Conservation (phyloP, 2,329 filamentous ascomycete species). For the Pyricularia grisea region DNA sequence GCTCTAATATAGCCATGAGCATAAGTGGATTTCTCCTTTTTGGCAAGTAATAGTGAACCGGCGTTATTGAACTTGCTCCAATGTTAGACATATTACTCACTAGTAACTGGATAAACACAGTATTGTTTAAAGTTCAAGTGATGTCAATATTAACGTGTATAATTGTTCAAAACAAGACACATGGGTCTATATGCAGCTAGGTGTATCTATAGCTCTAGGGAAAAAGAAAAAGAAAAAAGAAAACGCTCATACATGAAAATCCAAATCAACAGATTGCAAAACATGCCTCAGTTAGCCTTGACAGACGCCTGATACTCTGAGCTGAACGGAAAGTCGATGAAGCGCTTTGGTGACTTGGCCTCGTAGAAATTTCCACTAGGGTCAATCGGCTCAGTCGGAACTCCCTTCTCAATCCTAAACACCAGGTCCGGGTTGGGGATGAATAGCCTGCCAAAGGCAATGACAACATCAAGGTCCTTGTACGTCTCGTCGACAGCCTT, state of each 20-base stretch:
- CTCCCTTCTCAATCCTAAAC: conserved; percentile 25
- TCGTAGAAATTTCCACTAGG: conserved; percentile 27
- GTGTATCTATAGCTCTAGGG: too few relatives aligned
- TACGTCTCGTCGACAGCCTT: conserved; percentile 17
- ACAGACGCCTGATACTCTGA: conserved; percentile 3
- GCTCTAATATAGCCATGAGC: too few relatives aligned
- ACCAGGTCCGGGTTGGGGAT: conserved; percentile 34
- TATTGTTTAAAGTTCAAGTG: too few relatives aligned
- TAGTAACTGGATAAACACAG: too few relatives aligned
- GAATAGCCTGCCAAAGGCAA: conserved; percentile 31
- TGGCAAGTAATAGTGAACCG: too few relatives aligned
- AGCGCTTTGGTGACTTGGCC: conserved; percentile 23
- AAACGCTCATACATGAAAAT: neutral
- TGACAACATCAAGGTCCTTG: conserved; percentile 15
- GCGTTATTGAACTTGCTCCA: too few relatives aligned
- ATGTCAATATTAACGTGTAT: too few relatives aligned
- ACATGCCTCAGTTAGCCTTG: neutral
- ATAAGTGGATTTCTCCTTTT: too few relatives aligned
- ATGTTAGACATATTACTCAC: too few relatives aligned
- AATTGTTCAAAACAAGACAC: too few relatives aligned
- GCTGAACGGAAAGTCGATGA: conserved; percentile 24
- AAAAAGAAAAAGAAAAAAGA: too few relatives aligned
- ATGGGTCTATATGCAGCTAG: too few relatives aligned
- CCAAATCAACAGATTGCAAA: neutral
- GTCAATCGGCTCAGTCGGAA: conserved; percentile 26